phyloP scores from a whole-genome alignment of 179 eudicot genomes.

The Spergularia azorica region DNA sequence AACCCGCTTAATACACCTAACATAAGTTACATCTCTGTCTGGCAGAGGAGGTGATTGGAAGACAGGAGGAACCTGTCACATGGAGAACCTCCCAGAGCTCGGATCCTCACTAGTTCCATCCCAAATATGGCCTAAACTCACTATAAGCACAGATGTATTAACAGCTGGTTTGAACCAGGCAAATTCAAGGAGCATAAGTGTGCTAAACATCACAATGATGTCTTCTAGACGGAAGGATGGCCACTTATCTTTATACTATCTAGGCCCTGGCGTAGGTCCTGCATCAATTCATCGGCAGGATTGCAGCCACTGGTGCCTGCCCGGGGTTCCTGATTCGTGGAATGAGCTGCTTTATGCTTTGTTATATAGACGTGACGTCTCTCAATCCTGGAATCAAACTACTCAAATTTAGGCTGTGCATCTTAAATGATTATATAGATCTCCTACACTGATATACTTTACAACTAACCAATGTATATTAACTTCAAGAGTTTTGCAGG shows the following conservation, averaged over 20 bases:
- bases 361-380: slow-evolving; percentile 39
- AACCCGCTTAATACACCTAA: background rate
- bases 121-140: slow-evolving; percentile 52
- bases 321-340: slow-evolving; percentile 89
- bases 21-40: background rate
- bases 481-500: background rate
- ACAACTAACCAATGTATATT: slow-evolving; percentile 18
- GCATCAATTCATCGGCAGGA: slow-evolving; percentile 71
- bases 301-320: slow-evolving; percentile 95
- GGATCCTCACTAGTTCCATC: slow-evolving; percentile 48
- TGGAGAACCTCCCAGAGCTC: slow-evolving; percentile 72
- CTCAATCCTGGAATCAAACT: slow-evolving; percentile 20
- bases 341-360: slow-evolving; percentile 77
- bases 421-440: background rate
- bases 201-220: slow-evolving; percentile 63
- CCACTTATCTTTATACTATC: slow-evolving; percentile 76
- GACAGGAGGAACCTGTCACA: slow-evolving; percentile 76
- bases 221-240: slow-evolving; percentile 75
- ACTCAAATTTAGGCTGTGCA: slow-evolving; percentile 13
- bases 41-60: slow-evolving; percentile 87
- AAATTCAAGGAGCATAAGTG: slow-evolving; percentile 25
- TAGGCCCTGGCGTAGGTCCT: slow-evolving; percentile 49
- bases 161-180: slow-evolving; percentile 28
- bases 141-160: slow-evolving; percentile 42
- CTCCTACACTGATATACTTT: background rate